Evolutionary conservation across 1,284 basidiomycete species (phyloP), one percentile per base, ranked within the genome.

Genomic region (Psilocybe mexicana): DNA sequence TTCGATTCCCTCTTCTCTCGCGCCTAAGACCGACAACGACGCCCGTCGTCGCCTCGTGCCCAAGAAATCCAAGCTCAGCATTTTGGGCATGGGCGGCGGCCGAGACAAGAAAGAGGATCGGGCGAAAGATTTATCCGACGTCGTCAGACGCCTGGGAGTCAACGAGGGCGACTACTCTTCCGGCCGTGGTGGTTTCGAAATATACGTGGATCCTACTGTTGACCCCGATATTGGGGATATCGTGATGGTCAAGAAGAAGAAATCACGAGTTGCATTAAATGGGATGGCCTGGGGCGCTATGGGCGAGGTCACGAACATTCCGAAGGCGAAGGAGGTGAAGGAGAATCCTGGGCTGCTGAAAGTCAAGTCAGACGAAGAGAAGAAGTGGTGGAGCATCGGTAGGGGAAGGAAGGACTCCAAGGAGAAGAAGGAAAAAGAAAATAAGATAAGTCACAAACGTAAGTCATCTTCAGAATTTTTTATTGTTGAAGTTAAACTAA

Each of bases 381-480:
- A 81, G 66, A 88, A 85, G 70, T 91, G 89, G 87, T 92, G 90
- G 89, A 90, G 82, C 59, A 85, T 92, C 60, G 84, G 87, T 4
- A 75, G 87, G 11, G 85, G 86, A 12, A 75, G 85, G 64, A 88
- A 85, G 64, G 88, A 90, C 60, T 84, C 84, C 3, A 86, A 85
- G 64, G 81, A 81, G 57, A 67, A 69, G 45, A 71, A 74, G 58
- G 76, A 77, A 58, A 43, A 45, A 12, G 30, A 53, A 77, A 81
- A 10, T 58, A 71, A 65, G 61, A 66, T 70, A 23, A 76, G 75
- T 54, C 71, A 74, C 10, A 80, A 81, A 68, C 74, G 83, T 85
- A 70, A 50, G 79, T 73, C 33, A 47, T 55, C 63, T 10, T 40
- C 35, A 36, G 12, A 24, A 52, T 30, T 65, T 18, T n/a, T 40